Conservation (phyloP, 1,284 basidiomycete genomes). For the Dichomitus squalens region DNA sequence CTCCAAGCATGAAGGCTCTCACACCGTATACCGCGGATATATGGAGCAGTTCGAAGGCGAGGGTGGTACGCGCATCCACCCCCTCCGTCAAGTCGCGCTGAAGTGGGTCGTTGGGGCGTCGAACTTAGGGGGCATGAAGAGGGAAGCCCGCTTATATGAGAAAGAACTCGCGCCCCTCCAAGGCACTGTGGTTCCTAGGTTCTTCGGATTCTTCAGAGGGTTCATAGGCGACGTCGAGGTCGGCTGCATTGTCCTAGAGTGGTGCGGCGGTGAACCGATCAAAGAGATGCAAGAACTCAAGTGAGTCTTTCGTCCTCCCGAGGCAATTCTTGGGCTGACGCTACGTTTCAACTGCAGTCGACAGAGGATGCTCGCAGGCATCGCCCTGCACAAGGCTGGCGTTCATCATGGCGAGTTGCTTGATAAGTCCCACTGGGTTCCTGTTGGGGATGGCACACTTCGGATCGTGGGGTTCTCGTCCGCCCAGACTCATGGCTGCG, state of each 20-base stretch:
- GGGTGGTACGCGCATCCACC: not conserved
- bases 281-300: slow-evolving; percentile 9
- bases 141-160: slow-evolving; percentile 15
- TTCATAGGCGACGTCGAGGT: slow-evolving; percentile 8
- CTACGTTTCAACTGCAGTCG: slow-evolving; percentile 6
- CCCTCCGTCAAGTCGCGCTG: slow-evolving; percentile 11
- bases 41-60: slow-evolving; percentile 3
- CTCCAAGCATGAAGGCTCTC: slow-evolving; percentile 13
- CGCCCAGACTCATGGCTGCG: slow-evolving; percentile 16
- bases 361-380: slow-evolving; percentile 18
- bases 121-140: slow-evolving; percentile 2
- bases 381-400: slow-evolving; percentile 14
- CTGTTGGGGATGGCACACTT: slow-evolving; percentile 14
- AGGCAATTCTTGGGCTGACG: not conserved
- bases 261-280: slow-evolving; percentile 8
- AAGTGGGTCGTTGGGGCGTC: slow-evolving; percentile 16
- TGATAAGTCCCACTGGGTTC: slow-evolving; percentile 17
- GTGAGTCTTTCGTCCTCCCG: slow-evolving; percentile 1
- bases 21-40: slow-evolving; percentile 13
- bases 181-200: slow-evolving; percentile 12
- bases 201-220: slow-evolving; percentile 14
- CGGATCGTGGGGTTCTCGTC: slow-evolving; percentile 23
- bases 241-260: slow-evolving; percentile 18
- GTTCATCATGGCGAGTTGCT: slow-evolving; percentile 15
- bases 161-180: slow-evolving; percentile 5